A percentile compares a stretch with the other conserved stretches of the same genome.
These are phyloP conservation scores for Picea engelmannii DNA, from an alignment of 83 land plant species.

Conservation along the genomic window DNA sequence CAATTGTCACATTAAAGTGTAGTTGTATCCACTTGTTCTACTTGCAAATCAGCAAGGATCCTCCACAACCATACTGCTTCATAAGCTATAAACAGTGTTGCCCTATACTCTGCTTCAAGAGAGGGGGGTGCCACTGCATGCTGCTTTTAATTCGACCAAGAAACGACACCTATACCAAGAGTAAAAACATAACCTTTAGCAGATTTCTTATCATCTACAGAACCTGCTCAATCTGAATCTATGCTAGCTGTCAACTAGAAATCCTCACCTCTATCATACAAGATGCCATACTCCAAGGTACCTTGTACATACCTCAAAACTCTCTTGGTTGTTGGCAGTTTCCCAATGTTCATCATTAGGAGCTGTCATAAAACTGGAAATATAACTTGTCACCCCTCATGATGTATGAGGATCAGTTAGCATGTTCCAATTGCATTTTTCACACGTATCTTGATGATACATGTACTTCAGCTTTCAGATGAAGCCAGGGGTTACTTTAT, in stretches of 20 bases:
- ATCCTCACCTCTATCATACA: neutral
- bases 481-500: too few relatives aligned
- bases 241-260: neutral
- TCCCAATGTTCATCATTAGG: neutral
- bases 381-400: neutral
- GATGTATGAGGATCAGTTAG: too few relatives aligned
- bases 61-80: neutral
- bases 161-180: neutral
- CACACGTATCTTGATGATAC: too few relatives aligned
- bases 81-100: neutral
- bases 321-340: neutral
- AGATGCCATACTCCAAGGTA: neutral
- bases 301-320: neutral
- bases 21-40: neutral
- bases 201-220: neutral
- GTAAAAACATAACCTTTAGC: neutral
- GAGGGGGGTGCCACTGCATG: too few relatives aligned
- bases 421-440: too few relatives aligned
- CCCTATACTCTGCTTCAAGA: neutral
- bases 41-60: neutral
- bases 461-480: too few relatives aligned
- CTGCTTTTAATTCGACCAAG: neutral
- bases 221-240: neutral
- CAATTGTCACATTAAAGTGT: neutral
- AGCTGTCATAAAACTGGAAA: too few relatives aligned